These are phyloP conservation scores for Dissophora ornata DNA, from an alignment of 192 early-diverging fungal genomes.

Conservation along the genomic window DNA sequence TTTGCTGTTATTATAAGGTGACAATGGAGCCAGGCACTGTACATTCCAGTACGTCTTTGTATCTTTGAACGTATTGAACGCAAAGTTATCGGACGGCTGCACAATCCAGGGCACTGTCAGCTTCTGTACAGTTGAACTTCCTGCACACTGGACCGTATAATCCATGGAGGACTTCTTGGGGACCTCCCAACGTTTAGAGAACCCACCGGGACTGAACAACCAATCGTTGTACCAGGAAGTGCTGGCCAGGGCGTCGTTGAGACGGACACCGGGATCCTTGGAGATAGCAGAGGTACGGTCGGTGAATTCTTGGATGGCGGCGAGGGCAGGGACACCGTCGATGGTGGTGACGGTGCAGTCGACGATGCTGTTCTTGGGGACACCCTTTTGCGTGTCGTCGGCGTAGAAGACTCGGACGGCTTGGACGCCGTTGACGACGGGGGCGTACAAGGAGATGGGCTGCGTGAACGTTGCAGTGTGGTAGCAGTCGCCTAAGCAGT, in stretches of 20 bases:
- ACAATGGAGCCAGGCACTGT: slow-evolving; percentile 25
- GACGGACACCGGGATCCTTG: slow-evolving; percentile 57
- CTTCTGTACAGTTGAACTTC: slow-evolving; percentile 3
- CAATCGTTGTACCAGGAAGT: slow-evolving; percentile 52
- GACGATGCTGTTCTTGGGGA: slow-evolving; percentile 31
- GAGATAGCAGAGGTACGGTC: slow-evolving; percentile 51
- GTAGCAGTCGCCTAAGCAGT: slow-evolving; percentile 34
- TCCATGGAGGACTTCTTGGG: slow-evolving; percentile 42
- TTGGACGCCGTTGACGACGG: slow-evolving; percentile 32
- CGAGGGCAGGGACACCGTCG: slow-evolving; percentile 48
- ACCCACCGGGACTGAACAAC: slow-evolving; percentile 37
- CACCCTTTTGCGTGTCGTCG: slow-evolving; percentile 31
- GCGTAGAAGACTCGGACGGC: slow-evolving; percentile 44
- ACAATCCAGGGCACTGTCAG: slow-evolving; percentile 50
- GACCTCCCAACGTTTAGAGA: slow-evolving; percentile 40
- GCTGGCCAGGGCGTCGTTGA: slow-evolving; percentile 52
- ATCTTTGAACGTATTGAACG: slow-evolving; percentile 39
- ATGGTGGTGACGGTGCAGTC: slow-evolving; percentile 47
- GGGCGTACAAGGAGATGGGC: slow-evolving; percentile 48
- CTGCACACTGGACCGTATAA: slow-evolving; percentile 43
- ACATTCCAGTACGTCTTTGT: slow-evolving; percentile 46
- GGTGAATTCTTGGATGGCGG: slow-evolving; percentile 41
- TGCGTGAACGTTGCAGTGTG: slow-evolving; percentile 30
- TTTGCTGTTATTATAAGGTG: slow-evolving; percentile 28
- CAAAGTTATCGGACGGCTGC: slow-evolving; percentile 23